Percentiles rank a stretch among this genome's conserved stretches.
These are phyloP conservation scores for Plantago coronopus DNA, from an alignment of 305 asterid genomes.

Conservation along the genomic window DNA sequence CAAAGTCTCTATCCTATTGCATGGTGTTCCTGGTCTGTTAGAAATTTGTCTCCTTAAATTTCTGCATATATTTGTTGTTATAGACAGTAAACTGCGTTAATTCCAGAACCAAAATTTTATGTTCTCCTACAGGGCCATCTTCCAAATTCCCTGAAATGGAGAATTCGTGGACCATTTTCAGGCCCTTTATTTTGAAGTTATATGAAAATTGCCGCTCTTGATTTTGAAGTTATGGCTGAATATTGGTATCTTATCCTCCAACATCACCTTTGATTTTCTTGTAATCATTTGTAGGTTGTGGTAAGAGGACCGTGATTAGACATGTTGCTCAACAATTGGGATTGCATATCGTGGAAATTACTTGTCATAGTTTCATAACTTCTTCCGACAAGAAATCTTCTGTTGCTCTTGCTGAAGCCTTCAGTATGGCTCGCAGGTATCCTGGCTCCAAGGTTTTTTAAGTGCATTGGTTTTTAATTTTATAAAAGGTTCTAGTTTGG, in stretches of 20 bases:
- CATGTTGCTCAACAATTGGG: constrained; percentile 82
- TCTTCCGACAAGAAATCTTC: constrained; percentile 83
- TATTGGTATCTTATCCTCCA: neutral
- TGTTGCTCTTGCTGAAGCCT: constrained; percentile 80
- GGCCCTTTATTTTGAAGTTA: too few species aligned
- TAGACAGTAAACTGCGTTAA: constrained; percentile 5
- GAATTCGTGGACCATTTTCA: neutral
- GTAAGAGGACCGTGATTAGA: constrained; percentile 81
- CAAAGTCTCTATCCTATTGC: constrained; percentile 73
- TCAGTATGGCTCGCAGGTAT: constrained; percentile 74
- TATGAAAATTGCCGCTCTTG: constrained; percentile 8
- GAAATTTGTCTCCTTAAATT: constrained; percentile 16
- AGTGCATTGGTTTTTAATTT: constrained; percentile 14
- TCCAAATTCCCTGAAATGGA: too few species aligned
- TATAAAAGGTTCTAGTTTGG: constrained; percentile 4
- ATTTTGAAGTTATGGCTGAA: constrained; percentile 9
- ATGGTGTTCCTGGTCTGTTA: constrained; percentile 72
- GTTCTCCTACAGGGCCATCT: too few species aligned
- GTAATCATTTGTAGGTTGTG: constrained; percentile 61
- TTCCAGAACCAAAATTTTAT: constrained; percentile 9
- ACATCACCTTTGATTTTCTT: constrained; percentile 13
- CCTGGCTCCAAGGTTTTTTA: constrained; percentile 22
- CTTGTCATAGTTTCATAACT: constrained; percentile 69
- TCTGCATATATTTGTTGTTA: constrained; percentile 6
- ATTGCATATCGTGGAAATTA: constrained; percentile 85